These are phyloP conservation scores for Solanum appendiculatum DNA, from an alignment of 257 asterid genomes.

Conservation along the genomic window DNA sequence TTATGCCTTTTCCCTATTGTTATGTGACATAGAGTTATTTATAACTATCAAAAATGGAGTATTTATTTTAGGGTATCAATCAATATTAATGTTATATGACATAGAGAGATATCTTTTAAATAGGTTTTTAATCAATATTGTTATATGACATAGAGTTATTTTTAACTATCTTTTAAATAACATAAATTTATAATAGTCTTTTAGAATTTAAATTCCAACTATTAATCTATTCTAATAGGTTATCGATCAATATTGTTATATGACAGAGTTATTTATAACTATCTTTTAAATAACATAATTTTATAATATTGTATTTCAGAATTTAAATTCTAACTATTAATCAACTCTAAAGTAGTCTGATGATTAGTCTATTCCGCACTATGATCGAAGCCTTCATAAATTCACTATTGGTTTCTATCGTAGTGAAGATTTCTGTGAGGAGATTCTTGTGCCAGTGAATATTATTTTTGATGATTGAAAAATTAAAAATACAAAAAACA, in stretches of 20 bases:
- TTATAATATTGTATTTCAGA: neutral
- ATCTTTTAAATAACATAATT: neutral
- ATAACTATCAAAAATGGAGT: neutral
- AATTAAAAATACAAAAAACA: neutral
- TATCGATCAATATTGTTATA: neutral
- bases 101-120: no score
- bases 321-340: neutral
- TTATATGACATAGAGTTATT: neutral
- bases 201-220: neutral
- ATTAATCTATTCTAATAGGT: no score
- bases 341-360: neutral
- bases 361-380: neutral
- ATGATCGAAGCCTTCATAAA: neutral
- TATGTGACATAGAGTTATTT: no score
- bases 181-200: no score
- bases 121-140: neutral
- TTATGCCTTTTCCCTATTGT: neutral
- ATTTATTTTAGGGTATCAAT: neutral
- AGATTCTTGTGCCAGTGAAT: neutral
- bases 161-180: no score
- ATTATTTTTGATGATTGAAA: neutral
- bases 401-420: neutral
- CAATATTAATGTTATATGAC: neutral
- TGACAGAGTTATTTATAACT: neutral
- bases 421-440: neutral